Base-by-base conservation (phyloP, 2,329 filamentous ascomycete species). In the Exophiala calicioides region DNA sequence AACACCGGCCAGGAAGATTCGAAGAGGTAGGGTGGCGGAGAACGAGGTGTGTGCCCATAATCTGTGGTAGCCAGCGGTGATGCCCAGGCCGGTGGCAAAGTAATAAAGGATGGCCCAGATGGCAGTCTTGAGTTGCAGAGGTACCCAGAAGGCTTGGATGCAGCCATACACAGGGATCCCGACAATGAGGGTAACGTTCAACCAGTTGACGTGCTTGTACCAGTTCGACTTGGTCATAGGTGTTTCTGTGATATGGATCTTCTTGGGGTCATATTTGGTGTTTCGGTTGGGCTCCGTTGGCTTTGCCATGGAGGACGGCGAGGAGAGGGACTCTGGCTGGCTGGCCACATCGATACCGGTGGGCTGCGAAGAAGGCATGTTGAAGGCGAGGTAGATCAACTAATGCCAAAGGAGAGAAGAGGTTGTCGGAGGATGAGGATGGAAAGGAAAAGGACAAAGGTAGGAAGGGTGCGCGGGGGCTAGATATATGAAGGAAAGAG, bases 181-280 rank as follows among this genome's bases (percentile, higher is more conserved):
- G 57, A 94, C 69, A 66, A 95, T 91, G 66, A 95, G 79, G 53
- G 77, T 79, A 54, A 88, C 84, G 69, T 95, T 95, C 58, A 95
- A 78, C 89, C 90, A 95, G 78, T 95, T 90, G 75, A 95, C 79
- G 66, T 95, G 90, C 73, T 90, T 85, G 73, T 90, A 84, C 87
- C 88, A 93, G 75, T 95, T 95, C 62, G 77, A 74, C 69, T 76
- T 78, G 50, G 88, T 95, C 60, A 94, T 84, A 47, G 86, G 85
- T 55, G 81, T 80, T 56, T 94, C 89, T 56, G 88, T 82, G 70
- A 95, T 93, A 70, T 95, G 89, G 63, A 85, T 79, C 74, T 94
- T 95, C 75, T 84, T 80, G 39, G 78, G 74, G 60, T 79, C 74
- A 63, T 79, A 77, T 39, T 72, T 73, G 34, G 66, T 58, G 58